A percentile compares a stretch with the other conserved stretches of the same genome.
Evolutionary conservation across 225 moss, liverwort and hornwort genomes (phyloP).

Genomic region (Marchantia paleacea): DNA sequence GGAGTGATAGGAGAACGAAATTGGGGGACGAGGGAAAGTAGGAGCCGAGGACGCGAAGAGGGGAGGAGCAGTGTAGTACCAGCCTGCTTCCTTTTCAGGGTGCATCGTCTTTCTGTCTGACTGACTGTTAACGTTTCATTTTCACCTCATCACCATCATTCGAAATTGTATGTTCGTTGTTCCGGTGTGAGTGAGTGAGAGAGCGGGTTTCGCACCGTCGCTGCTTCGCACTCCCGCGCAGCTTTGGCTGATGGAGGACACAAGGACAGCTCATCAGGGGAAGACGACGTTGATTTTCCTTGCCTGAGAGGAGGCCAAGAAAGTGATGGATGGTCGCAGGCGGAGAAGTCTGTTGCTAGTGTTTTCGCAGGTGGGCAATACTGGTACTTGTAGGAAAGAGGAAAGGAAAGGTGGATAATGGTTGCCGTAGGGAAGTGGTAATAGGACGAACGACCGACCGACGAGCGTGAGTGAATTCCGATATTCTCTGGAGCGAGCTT

Average conservation of each 20-base stretch:
- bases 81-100: neutral
- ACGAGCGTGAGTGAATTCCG: neutral
- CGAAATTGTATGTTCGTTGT: neutral
- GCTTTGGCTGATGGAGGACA: neutral
- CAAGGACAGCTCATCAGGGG: constrained; percentile 13
- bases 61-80: neutral
- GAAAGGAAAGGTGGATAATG: constrained; percentile 6
- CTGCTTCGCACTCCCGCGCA: neutral
- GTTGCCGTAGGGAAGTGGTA: neutral
- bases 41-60: neutral
- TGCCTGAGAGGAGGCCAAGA: constrained; percentile 5
- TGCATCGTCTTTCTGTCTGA: neutral
- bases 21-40: too few species aligned
- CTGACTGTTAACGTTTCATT: neutral
- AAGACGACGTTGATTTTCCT: neutral
- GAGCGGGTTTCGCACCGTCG: neutral
- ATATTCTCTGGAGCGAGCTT: neutral
- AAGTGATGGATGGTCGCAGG: constrained; percentile 6
- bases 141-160: constrained; percentile 1
- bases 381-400: constrained; percentile 8
- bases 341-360: constrained; percentile 6
- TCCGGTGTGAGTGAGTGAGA: neutral
- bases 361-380: neutral
- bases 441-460: neutral
- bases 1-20: too few species aligned